Evolutionary conservation across 2,329 filamentous ascomycete species (phyloP).

Genomic region (Talaromyces pinophilus): DNA sequence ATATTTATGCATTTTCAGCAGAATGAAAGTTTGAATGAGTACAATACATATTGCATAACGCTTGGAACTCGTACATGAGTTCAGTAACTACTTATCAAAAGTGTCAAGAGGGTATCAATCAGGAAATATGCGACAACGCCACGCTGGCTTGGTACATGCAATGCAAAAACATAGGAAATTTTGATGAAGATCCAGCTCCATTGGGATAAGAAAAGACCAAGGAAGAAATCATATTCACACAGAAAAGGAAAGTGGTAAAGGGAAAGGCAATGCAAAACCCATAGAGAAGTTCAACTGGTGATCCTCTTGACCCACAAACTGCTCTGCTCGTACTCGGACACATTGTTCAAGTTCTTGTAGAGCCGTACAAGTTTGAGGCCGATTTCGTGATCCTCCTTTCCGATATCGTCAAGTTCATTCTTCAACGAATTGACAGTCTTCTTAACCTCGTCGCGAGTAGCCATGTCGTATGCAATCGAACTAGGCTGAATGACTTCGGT

Average conservation of each 20-base stretch:
- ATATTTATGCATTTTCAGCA: constrained; percentile 2
- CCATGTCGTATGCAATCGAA: constrained; percentile 66
- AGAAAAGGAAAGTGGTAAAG: neutral
- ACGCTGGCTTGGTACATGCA: constrained; percentile 14
- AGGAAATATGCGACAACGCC: constrained; percentile 1
- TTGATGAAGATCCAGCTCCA: constrained; percentile 18
- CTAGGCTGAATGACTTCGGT: constrained; percentile 73
- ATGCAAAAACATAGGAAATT: neutral
- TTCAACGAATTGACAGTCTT: constrained; percentile 67
- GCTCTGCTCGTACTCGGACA: constrained; percentile 54
- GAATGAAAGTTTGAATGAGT: neutral
- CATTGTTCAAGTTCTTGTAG: constrained; percentile 72
- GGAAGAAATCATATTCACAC: constrained; percentile 15
- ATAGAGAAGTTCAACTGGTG: constrained; percentile 44
- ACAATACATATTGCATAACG: neutral
- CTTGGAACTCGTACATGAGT: neutral
- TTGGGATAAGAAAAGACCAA: constrained; percentile 3
- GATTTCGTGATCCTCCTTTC: constrained; percentile 74
- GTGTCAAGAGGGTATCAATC: neutral
- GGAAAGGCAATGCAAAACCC: neutral
- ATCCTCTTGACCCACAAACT: constrained; percentile 78
- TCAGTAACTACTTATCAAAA: neutral
- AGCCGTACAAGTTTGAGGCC: constrained; percentile 73
- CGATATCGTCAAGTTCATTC: constrained; percentile 69
- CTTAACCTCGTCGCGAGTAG: constrained; percentile 58